Evolutionary conservation across 495 filamentous ascomycete genomes (phyloP), one percentile per base, ranked within the genome.

Genomic region (Trichoderma reesei): DNA sequence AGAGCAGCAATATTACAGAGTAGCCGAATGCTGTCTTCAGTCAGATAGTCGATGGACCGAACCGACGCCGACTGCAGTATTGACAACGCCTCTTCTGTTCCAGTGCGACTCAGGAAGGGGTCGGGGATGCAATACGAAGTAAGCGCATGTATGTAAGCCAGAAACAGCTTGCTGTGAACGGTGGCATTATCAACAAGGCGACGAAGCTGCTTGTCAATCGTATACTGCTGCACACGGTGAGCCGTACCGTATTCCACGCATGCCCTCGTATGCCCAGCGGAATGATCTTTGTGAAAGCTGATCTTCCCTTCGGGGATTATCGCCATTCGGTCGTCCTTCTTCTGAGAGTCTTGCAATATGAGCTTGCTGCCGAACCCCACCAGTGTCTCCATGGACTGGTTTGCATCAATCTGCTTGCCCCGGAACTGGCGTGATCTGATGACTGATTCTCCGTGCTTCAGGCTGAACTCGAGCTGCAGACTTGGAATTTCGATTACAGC

Each of bases 91-190:
- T 88, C 75, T 64, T 90, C 87, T 0, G 85, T 88, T 0, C 88
- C 88, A 3, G 85, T 89, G 34, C 72, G 76, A 0, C 67, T 64
- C 0, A 83, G 86, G 0, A 90, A 69, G 0, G 76, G 74, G 66
- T 91, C 88, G 0, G 82, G 78, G 1, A 88, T 65, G 54, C 77
- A 82, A 61, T 76, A 80, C 2, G 85, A 82, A 0, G 86, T 90
- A 0, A 85, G n/a, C 0, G 85, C 86, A 66, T 90, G 85, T 1
- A 89, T 74, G 62, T 83, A 84, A 42, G 74, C 78, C 10, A 83
- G 67, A 61, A 76, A 78, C 0, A 89, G 70, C 66, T 78, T 83
- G 73, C 80, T 83, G 16, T 80, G 74, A 2, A 88, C 61, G 31
- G 76, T 82, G 0, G 81, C 80, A 66, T 80, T 79, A 44, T 83